Conservation (phyloP, 1,139 yeast genomes). For the Sugiyamaella paludigena region DNA sequence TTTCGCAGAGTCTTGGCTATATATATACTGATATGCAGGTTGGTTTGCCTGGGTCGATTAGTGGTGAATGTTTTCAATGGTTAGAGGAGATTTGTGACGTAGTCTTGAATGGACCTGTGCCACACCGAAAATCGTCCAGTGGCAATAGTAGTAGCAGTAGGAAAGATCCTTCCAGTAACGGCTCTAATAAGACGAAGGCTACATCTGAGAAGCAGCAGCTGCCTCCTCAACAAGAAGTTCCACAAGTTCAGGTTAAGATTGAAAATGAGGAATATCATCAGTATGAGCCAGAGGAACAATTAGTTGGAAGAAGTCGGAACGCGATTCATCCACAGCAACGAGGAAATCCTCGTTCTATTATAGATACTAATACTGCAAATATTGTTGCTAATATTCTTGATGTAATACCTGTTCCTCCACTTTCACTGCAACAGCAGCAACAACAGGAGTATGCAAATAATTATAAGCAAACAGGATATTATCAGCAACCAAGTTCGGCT, state of each 20-base stretch:
- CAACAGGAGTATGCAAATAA: no score
- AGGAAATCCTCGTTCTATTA: not conserved
- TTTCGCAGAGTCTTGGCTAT: conserved; percentile 29
- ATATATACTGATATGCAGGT: conserved; percentile 29
- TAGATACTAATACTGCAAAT: no score
- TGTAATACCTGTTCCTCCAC: no score
- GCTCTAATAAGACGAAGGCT: conserved; percentile 1
- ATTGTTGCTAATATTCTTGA: no score
- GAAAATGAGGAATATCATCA: no score
- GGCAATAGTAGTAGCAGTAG: conserved; percentile 1
- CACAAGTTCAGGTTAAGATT: no score
- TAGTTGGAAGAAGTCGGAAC: no score
- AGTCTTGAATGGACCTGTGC: conserved; percentile 20
- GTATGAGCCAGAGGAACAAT: no score
- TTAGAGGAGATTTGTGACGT: conserved; percentile 30
- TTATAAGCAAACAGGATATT: no score
- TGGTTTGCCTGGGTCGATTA: conserved; percentile 30
- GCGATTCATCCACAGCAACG: not conserved
- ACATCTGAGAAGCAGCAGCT: not conserved
- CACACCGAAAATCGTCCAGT: conserved; percentile 3
- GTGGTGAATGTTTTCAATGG: conserved; percentile 25
- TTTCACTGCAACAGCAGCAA: no score
- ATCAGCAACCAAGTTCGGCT: no score
- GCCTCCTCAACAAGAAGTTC: not conserved
- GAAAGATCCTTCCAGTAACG: conserved; percentile 2